Percentiles rank a stretch among this genome's conserved stretches.
phyloP scores from a whole-genome alignment of 2,329 filamentous ascomycete species.

The Aspergillus quadrilineatus region DNA sequence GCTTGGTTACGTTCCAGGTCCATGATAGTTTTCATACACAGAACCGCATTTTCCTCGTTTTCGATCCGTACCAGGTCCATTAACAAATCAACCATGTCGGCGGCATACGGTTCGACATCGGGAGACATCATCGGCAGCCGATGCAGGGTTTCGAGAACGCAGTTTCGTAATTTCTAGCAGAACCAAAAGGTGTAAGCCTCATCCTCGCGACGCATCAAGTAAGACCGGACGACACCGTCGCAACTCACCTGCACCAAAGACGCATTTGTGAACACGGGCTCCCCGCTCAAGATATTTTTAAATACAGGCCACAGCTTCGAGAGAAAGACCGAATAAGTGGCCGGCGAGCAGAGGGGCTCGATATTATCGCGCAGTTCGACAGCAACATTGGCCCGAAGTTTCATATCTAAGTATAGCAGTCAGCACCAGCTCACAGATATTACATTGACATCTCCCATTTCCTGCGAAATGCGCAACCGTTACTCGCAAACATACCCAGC shows the following conservation, averaged over 20 bases:
- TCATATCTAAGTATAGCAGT: slow-evolving; percentile 63
- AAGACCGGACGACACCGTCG: not conserved
- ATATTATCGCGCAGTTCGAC: slow-evolving; percentile 86
- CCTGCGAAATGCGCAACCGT: not conserved
- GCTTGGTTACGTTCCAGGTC: slow-evolving; percentile 92
- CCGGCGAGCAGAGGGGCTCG: slow-evolving; percentile 75
- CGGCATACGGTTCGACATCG: slow-evolving; percentile 85
- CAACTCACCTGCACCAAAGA: slow-evolving; percentile 77
- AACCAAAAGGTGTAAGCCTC: slow-evolving; percentile 1
- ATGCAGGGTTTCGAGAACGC: slow-evolving; percentile 90
- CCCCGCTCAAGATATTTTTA: slow-evolving; percentile 76
- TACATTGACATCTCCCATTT: not conserved
- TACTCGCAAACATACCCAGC: slow-evolving; percentile 41
- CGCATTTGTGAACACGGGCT: slow-evolving; percentile 86
- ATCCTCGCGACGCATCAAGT: not conserved
- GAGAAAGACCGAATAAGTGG: slow-evolving; percentile 77
- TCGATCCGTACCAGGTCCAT: slow-evolving; percentile 86
- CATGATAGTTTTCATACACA: slow-evolving; percentile 97
- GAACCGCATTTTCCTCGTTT: slow-evolving; percentile 97
- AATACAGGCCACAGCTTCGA: slow-evolving; percentile 88
- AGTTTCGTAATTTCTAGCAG: slow-evolving; percentile 78
- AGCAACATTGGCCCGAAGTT: slow-evolving; percentile 77
- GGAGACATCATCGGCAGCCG: slow-evolving; percentile 72
- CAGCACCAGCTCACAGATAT: slow-evolving; percentile 4
- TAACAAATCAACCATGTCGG: slow-evolving; percentile 83